Evolutionary conservation across 1,284 basidiomycete species (phyloP), one percentile per base, ranked within the genome.

Genomic region (Wallemia mellicola): DNA sequence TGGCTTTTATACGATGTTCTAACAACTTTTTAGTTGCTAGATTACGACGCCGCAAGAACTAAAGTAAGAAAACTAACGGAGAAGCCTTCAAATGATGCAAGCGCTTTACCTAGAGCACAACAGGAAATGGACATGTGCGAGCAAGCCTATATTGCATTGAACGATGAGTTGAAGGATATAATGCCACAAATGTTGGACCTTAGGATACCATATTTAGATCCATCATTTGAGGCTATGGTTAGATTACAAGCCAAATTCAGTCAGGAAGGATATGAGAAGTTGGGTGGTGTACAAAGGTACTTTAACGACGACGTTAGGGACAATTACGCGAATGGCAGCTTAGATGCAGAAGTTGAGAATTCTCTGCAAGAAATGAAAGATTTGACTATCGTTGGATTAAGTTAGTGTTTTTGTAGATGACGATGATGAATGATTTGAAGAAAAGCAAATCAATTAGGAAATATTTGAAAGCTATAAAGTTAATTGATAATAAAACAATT

Each of bases 151-250:
- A 86, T 94, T 63, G 72, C 86, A 65, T 76, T 98, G 63, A 95
- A 99, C 68, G 80, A 86, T 28, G 89, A 95, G 66, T 79, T 96
- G 64, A 83, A 92, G 65, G 70, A 76, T 27, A 94, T 98, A 67
- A 75, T 99, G 5, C 94, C 94, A 0, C 80, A 92, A 65, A 73
- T 99, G 27, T 78, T 98, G 57, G 89, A 96, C 66, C 78, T 96
- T 25, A 83, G 94, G 32, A 83, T 98, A 54, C 92, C 94, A 5
- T 99, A 88, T 74, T 86, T 98, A 63, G 92, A 98, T 70, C 94
- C 94, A 1, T 89, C 85, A 64, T 96, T 99, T 69, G 94, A 99
- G 71, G 86, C 92, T 28, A 96, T 98, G 92, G 86, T 95, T 65
- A 79, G 94, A 54, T 86, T 94, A 78, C 92, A 99, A 70, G 79